Conservation (phyloP, 2,329 filamentous ascomycete genomes). For the Fusarium transvaalense region DNA sequence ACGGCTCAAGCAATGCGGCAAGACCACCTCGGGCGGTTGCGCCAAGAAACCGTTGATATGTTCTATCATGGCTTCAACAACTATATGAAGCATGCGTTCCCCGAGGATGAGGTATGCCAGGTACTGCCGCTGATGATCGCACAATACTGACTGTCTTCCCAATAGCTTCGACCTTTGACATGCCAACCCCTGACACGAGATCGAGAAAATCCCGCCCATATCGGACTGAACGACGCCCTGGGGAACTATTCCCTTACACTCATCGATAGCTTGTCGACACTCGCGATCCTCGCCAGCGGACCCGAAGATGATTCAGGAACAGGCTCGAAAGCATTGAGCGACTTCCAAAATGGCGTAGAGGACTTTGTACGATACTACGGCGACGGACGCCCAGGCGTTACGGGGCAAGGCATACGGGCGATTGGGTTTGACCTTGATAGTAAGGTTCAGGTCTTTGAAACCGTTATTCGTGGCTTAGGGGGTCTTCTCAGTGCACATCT, state of each 20-base stretch:
- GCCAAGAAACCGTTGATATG: slow-evolving; percentile 77
- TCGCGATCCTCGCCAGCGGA: slow-evolving; percentile 89
- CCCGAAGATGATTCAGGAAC: slow-evolving; percentile 59
- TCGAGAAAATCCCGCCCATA: slow-evolving; percentile 79
- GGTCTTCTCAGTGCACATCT: slow-evolving; percentile 92
- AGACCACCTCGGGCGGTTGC: slow-evolving; percentile 66
- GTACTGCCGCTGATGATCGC: background rate
- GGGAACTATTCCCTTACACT: slow-evolving; percentile 97
- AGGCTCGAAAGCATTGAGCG: slow-evolving; percentile 65
- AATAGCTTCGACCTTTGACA: slow-evolving; percentile 82
- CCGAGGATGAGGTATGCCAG: slow-evolving; percentile 82
- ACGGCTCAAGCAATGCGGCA: slow-evolving; percentile 65
- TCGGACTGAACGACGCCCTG: slow-evolving; percentile 93
- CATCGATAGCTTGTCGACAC: slow-evolving; percentile 93
- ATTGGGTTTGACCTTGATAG: slow-evolving; percentile 94
- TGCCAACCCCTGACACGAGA: slow-evolving; percentile 89
- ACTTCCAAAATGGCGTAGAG: slow-evolving; percentile 85
- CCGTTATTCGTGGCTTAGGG: slow-evolving; percentile 92
- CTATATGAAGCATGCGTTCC: slow-evolving; percentile 94
- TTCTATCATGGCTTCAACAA: slow-evolving; percentile 98
- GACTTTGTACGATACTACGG: slow-evolving; percentile 86
- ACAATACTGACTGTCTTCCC: slow-evolving; percentile 38
- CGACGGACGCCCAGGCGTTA: slow-evolving; percentile 78
- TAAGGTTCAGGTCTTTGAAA: slow-evolving; percentile 99
- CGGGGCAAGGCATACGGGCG: slow-evolving; percentile 77